phyloP scores from a whole-genome alignment of 768 basidiomycete genomes.

The Panaeolus papilionaceus region DNA sequence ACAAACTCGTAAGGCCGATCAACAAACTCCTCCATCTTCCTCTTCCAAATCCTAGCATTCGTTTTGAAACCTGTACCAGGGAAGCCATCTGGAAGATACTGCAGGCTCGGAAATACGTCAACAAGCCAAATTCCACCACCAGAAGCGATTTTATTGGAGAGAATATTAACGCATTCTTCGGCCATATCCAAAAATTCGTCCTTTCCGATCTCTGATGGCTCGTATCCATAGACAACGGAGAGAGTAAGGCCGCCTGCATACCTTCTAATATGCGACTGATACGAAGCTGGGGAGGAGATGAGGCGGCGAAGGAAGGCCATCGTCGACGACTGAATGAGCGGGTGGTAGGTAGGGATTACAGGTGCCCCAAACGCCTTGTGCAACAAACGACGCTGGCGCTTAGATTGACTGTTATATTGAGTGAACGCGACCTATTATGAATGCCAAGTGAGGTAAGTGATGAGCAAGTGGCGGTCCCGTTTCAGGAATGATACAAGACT shows the following conservation, averaged over 20 bases:
- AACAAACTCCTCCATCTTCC: slow-evolving; percentile 66
- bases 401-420: slow-evolving; percentile 64
- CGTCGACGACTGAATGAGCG: slow-evolving; percentile 62
- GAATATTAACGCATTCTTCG: slow-evolving; percentile 48
- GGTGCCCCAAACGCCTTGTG: slow-evolving; percentile 64
- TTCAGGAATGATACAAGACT: slow-evolving; percentile 24
- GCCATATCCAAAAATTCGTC: slow-evolving; percentile 48
- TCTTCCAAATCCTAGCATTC: slow-evolving; percentile 67
- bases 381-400: slow-evolving; percentile 71
- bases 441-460: not conserved
- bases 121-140: slow-evolving; percentile 56
- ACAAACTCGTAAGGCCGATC: slow-evolving; percentile 67
- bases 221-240: slow-evolving; percentile 68
- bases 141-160: slow-evolving; percentile 47
- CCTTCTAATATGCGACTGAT: slow-evolving; percentile 45
- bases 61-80: slow-evolving; percentile 73
- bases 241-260: slow-evolving; percentile 66
- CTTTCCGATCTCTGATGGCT: slow-evolving; percentile 14
- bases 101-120: slow-evolving; percentile 56
- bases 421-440: slow-evolving; percentile 63
- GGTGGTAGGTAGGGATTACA: slow-evolving; percentile 61
- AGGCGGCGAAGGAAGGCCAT: slow-evolving; percentile 61
- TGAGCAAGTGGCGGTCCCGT: slow-evolving; percentile 18
- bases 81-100: slow-evolving; percentile 65
- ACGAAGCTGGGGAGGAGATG: slow-evolving; percentile 47